These are phyloP conservation scores for Colletotrichum nymphaeae DNA, from an alignment of 2,329 filamentous ascomycete species.

Conservation along the genomic window DNA sequence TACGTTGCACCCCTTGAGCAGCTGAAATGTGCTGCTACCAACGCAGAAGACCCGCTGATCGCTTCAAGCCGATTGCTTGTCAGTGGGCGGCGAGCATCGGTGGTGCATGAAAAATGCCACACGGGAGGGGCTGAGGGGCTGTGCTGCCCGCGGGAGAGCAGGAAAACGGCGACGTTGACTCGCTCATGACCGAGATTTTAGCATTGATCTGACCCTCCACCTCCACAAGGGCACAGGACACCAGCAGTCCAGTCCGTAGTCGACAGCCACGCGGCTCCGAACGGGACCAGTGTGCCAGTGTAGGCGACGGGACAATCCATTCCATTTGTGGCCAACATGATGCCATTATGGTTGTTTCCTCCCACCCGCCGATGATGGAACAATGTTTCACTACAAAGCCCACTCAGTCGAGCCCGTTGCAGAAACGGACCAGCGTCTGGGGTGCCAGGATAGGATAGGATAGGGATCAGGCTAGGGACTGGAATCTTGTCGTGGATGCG, in stretches of 20 bases:
- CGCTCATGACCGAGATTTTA: constrained; percentile 29
- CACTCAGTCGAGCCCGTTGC: background rate
- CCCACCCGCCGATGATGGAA: constrained; percentile 6
- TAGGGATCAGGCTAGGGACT: background rate
- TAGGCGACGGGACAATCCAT: constrained; percentile 9
- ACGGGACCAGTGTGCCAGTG: background rate
- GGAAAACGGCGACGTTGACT: constrained; percentile 27
- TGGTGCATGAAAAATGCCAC: constrained; percentile 27
- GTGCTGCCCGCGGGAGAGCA: constrained; percentile 21
- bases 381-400: constrained; percentile 23
- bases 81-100: constrained; percentile 15
- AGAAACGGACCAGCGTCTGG: constrained; percentile 17
- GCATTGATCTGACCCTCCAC: constrained; percentile 28
- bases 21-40: constrained; percentile 34
- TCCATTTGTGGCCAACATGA: constrained; percentile 10
- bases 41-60: constrained; percentile 34
- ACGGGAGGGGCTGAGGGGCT: constrained; percentile 33
- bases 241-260: background rate
- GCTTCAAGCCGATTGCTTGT: constrained; percentile 28
- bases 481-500: background rate
- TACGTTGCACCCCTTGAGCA: constrained; percentile 29
- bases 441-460: background rate
- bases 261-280: constrained; percentile 28
- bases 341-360: constrained; percentile 27
- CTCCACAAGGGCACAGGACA: constrained; percentile 15